A percentile compares a stretch with the other conserved stretches of the same genome.
These are phyloP conservation scores for Acorus calamus DNA, from an alignment of 106 monocot genomes.

Conservation along the genomic window DNA sequence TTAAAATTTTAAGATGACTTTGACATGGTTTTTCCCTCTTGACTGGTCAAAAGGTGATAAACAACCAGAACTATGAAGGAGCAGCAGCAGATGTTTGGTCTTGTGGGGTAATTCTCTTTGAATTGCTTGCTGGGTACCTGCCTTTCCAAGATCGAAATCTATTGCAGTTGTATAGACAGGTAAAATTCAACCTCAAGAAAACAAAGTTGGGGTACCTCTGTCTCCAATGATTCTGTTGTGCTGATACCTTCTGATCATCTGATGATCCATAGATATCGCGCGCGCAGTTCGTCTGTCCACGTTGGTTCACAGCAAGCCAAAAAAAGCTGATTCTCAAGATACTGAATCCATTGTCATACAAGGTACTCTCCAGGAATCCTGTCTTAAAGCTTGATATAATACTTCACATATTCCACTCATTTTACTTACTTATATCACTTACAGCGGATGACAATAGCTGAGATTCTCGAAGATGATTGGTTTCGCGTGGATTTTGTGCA, in stretches of 20 bases:
- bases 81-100: conserved; percentile 57
- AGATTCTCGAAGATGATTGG: conserved; percentile 56
- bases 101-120: conserved; percentile 64
- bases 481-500: conserved; percentile 38
- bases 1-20: too few species aligned
- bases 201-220: too few species aligned
- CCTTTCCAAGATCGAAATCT: conserved; percentile 52
- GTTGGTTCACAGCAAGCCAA: conserved; percentile 11
- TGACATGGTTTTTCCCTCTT: background rate
- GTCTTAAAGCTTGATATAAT: too few species aligned
- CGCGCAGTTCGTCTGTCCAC: conserved; percentile 8
- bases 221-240: background rate
- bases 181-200: background rate
- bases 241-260: background rate
- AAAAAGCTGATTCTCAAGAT: conserved; percentile 6
- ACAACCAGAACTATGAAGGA: conserved; percentile 47
- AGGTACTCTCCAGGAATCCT: background rate
- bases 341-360: conserved; percentile 5
- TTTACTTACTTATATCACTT: conserved; percentile 5
- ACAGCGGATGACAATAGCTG: conserved; percentile 41
- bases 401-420: too few species aligned
- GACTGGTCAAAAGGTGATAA: conserved; percentile 33
- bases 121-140: conserved; percentile 47
- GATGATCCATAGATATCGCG: conserved; percentile 3
- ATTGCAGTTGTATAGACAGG: conserved; percentile 53